phyloP scores from a whole-genome alignment of 306 rosid genomes.

The Pyrus bretschneideri region DNA sequence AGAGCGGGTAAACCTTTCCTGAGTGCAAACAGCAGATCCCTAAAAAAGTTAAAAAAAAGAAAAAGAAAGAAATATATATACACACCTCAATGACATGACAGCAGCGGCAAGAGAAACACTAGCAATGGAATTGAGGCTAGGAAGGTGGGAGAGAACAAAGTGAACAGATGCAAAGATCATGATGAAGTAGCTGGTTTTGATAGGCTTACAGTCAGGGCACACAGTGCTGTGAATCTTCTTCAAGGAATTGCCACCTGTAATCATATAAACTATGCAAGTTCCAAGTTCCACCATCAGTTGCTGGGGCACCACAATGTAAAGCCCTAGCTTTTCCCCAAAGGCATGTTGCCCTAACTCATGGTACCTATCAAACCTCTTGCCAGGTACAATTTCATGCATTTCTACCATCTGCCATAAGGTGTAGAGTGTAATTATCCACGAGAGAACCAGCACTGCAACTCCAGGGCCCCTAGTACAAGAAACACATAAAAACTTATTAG shows the following conservation, averaged over 20 bases:
- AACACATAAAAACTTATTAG: background rate
- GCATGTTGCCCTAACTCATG: conserved; percentile 40
- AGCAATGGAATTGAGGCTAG: conserved; percentile 38
- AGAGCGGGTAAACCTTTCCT: background rate
- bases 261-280: conserved; percentile 31
- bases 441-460: conserved; percentile 17
- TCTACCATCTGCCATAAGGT: conserved; percentile 45
- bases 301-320: conserved; percentile 38
- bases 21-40: background rate
- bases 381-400: conserved; percentile 36
- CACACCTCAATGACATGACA: conserved; percentile 32
- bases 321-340: conserved; percentile 33
- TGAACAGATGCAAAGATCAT: conserved; percentile 33
- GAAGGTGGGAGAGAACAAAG: conserved; percentile 36
- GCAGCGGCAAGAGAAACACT: conserved; percentile 33
- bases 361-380: conserved; percentile 40
- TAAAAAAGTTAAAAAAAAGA: background rate
- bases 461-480: conserved; percentile 33
- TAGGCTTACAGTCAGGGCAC: conserved; percentile 18
- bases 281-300: conserved; percentile 34
- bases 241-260: conserved; percentile 34
- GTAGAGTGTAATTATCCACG: conserved; percentile 41
- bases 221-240: conserved; percentile 26
- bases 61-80: background rate
- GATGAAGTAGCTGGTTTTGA: conserved; percentile 39